Conservation (phyloP, 345 rosid species). For the Viola odorata region DNA sequence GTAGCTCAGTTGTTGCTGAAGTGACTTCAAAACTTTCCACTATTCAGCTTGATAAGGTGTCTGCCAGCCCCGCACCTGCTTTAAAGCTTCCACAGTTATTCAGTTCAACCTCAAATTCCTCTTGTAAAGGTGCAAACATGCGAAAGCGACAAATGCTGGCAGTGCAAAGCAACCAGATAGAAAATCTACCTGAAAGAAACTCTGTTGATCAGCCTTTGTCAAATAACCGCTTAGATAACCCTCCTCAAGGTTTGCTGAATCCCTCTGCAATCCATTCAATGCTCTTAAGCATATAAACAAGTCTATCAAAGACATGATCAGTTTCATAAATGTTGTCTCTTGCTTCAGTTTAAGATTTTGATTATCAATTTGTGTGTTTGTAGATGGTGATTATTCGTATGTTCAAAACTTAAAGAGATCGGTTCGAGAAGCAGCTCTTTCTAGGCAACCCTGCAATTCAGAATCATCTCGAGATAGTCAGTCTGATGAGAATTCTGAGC, state of each 20-base stretch:
- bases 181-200: conserved; percentile 51
- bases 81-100: conserved; percentile 91
- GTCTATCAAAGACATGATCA: not conserved
- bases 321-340: conserved; percentile 5
- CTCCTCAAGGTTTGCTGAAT: conserved; percentile 53
- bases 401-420: conserved; percentile 81
- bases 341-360: conserved; percentile 15
- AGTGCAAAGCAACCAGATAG: conserved; percentile 56
- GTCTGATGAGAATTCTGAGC: conserved; percentile 73
- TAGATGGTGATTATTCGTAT: conserved; percentile 62
- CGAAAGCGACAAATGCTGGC: conserved; percentile 63
- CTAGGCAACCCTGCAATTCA: conserved; percentile 50
- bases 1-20: conserved; percentile 57
- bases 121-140: conserved; percentile 67
- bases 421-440: conserved; percentile 84
- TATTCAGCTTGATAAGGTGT: conserved; percentile 73
- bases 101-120: conserved; percentile 84
- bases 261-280: not conserved
- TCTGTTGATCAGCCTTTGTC: conserved; percentile 47
- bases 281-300: not conserved
- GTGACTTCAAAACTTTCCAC: conserved; percentile 61
- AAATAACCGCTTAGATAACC: conserved; percentile 42
- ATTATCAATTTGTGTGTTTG: conserved; percentile 24
- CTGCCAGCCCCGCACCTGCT: conserved; percentile 55
- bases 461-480: conserved; percentile 68